Conservation (phyloP, 768 basidiomycete species). For the Suillus americanus region DNA sequence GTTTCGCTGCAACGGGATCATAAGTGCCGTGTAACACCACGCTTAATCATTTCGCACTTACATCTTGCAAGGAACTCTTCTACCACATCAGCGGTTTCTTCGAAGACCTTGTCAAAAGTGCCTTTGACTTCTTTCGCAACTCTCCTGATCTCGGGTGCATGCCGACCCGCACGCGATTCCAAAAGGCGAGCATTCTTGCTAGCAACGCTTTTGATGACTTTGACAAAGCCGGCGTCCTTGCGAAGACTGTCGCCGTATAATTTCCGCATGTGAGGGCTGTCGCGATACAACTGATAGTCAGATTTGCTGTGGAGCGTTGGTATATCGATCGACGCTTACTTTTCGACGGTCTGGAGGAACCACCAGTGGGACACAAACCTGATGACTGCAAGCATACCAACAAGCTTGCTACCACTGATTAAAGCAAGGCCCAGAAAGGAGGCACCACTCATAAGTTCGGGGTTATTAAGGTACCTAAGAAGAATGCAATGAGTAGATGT, state of each 20-base stretch:
- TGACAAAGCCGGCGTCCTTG: constrained; percentile 95
- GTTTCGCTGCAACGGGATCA: constrained; percentile 58
- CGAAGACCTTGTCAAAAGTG: constrained; percentile 93
- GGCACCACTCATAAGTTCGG: constrained; percentile 93
- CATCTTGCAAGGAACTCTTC: constrained; percentile 94
- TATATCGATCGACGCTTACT: constrained; percentile 50
- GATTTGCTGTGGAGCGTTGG: not conserved
- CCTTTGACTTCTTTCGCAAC: constrained; percentile 91
- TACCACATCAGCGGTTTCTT: constrained; percentile 88
- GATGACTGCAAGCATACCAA: constrained; percentile 79
- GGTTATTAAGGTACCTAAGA: constrained; percentile 85
- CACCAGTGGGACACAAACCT: constrained; percentile 91
- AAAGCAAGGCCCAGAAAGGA: constrained; percentile 92
- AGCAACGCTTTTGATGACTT: constrained; percentile 95
- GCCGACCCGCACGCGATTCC: constrained; percentile 73
- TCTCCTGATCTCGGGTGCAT: constrained; percentile 79
- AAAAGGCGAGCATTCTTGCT: constrained; percentile 76
- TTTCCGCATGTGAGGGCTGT: constrained; percentile 97
- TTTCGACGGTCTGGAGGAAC: constrained; percentile 91
- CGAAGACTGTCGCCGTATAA: constrained; percentile 92
- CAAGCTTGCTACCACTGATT: constrained; percentile 91
- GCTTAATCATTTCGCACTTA: constrained; percentile 37
- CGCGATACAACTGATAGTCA: not conserved
- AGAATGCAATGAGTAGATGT: not conserved
- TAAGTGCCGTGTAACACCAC: constrained; percentile 2